Conservation (phyloP, 805 yeast species). For the Nakazawaea molendinolei region DNA sequence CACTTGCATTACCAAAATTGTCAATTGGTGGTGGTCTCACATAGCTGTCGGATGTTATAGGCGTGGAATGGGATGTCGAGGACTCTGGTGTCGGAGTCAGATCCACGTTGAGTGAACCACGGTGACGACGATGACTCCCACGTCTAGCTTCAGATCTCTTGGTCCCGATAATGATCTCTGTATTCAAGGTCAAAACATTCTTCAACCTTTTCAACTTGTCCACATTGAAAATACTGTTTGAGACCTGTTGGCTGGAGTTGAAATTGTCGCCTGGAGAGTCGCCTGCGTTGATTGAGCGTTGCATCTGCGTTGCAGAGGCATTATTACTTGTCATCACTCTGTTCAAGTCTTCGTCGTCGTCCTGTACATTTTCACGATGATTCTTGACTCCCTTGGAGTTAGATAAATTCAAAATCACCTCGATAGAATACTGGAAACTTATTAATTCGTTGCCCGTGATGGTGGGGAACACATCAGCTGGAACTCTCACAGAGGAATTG, state of each 20-base stretch:
- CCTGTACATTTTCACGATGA: not conserved
- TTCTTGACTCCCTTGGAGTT: constrained; percentile 39
- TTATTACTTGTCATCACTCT: constrained; percentile 2
- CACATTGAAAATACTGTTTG: constrained; percentile 55
- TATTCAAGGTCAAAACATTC: constrained; percentile 74
- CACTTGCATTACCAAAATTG: constrained; percentile 9
- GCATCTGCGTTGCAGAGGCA: not conserved
- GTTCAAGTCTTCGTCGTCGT: constrained; percentile 11
- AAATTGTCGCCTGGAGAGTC: not conserved
- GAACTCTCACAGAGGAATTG: constrained; percentile 61
- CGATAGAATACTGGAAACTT: constrained; percentile 78
- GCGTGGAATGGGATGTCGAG: not conserved
- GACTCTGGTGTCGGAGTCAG: not conserved
- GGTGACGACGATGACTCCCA: not conserved
- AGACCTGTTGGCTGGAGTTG: not conserved
- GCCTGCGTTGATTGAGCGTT: not conserved
- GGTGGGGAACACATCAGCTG: constrained; percentile 83
- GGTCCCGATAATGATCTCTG: constrained; percentile 79
- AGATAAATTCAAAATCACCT: constrained; percentile 74
- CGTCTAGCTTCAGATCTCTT: constrained; percentile 34
- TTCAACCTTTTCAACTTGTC: constrained; percentile 70
- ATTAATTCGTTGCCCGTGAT: constrained; percentile 65
- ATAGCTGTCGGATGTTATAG: not conserved
- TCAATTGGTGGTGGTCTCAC: constrained; percentile 6
- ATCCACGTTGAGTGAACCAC: not conserved